Conservation (phyloP, 805 yeast species). For the Candida succiphila region DNA sequence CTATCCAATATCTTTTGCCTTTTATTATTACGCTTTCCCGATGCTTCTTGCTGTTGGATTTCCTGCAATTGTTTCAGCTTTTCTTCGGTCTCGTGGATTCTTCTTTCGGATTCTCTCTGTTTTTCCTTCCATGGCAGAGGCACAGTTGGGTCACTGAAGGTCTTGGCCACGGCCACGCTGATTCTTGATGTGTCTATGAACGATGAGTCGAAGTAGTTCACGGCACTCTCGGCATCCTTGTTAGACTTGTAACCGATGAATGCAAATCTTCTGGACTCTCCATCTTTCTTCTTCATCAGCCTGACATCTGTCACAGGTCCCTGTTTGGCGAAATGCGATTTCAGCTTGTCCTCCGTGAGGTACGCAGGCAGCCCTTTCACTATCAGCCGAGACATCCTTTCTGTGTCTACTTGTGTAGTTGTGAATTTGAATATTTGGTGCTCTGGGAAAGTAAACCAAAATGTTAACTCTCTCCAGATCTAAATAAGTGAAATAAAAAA, state of each 20-base stretch:
- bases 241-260: constrained; percentile 77
- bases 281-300: constrained; percentile 68
- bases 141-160: constrained; percentile 75
- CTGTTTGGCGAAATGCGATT: constrained; percentile 45
- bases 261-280: constrained; percentile 88
- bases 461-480: too few species aligned
- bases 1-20: constrained; percentile 15
- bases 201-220: constrained; percentile 60
- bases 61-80: constrained; percentile 39
- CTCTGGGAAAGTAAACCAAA: too few species aligned
- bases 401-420: background rate
- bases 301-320: constrained; percentile 84
- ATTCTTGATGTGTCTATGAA: constrained; percentile 78
- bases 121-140: constrained; percentile 56
- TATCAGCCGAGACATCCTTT: constrained; percentile 78
- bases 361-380: constrained; percentile 83
- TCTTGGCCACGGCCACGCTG: constrained; percentile 73
- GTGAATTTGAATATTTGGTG: too few species aligned
- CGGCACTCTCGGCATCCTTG: constrained; percentile 72
- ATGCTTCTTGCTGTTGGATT: constrained; percentile 30
- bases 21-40: constrained; percentile 29
- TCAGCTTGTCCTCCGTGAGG: constrained; percentile 62
- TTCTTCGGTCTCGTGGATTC: constrained; percentile 38
- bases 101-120: constrained; percentile 39
- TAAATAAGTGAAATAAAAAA: too few species aligned